Evolutionary conservation across 352 stramenopile species (phyloP).

Genomic region (Plasmopara muralis): DNA sequence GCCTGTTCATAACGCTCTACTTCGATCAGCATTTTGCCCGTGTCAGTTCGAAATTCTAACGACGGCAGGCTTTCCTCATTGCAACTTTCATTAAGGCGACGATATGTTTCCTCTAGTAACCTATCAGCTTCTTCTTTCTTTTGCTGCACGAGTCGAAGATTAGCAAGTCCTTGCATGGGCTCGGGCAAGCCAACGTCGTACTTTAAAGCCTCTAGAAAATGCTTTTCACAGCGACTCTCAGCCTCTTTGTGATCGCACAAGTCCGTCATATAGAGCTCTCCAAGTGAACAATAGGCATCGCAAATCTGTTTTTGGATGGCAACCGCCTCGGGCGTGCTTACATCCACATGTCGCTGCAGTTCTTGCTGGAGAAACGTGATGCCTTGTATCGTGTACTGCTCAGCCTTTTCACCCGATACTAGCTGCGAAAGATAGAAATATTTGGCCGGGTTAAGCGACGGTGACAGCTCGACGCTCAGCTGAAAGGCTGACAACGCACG

Average conservation of each 20-base stretch:
- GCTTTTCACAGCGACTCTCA: slow-evolving; percentile 88
- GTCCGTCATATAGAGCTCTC: slow-evolving; percentile 97
- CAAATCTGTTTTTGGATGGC: slow-evolving; percentile 89
- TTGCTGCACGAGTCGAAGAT: slow-evolving; percentile 91
- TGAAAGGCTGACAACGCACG: slow-evolving; percentile 66
- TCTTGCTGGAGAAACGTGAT: slow-evolving; percentile 62
- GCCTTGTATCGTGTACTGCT: slow-evolving; percentile 61
- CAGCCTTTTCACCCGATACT: slow-evolving; percentile 60
- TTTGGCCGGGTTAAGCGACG: slow-evolving; percentile 69
- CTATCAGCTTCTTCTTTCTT: slow-evolving; percentile 82
- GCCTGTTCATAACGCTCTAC: slow-evolving; percentile 79
- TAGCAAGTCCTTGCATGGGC: slow-evolving; percentile 92
- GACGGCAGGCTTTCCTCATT: slow-evolving; percentile 68
- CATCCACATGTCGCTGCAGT: slow-evolving; percentile 36
- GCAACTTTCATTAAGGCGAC: slow-evolving; percentile 76
- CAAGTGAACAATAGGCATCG: slow-evolving; percentile 91
- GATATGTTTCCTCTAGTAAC: slow-evolving; percentile 90
- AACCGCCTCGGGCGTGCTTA: slow-evolving; percentile 41
- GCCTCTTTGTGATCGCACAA: slow-evolving; percentile 91
- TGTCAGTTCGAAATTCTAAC: slow-evolving; percentile 80
- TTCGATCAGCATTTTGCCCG: slow-evolving; percentile 82
- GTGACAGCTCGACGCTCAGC: slow-evolving; percentile 58
- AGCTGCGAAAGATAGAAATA: slow-evolving; percentile 85
- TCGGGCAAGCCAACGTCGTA: slow-evolving; percentile 88
- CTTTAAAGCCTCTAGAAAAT: slow-evolving; percentile 86